A percentile compares a stretch with the other conserved stretches of the same genome.
These are phyloP conservation scores for Tuber magnatum DNA, from an alignment of 495 filamentous ascomycete genomes.

Conservation along the genomic window DNA sequence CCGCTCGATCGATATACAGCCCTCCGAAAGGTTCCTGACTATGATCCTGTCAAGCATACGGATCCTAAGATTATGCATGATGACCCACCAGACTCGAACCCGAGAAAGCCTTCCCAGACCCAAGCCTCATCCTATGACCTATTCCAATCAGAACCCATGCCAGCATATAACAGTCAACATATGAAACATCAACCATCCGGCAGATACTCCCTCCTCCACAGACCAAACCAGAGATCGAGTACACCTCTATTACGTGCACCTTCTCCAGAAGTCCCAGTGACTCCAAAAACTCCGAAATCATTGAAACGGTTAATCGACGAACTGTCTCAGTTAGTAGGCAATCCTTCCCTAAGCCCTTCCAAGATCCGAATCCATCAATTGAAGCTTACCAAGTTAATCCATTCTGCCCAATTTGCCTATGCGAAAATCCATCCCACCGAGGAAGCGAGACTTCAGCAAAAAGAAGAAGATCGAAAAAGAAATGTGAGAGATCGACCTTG, in stretches of 20 bases:
- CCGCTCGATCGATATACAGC: conserved; percentile 4
- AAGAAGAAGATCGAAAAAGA: not conserved
- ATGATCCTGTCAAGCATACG: not conserved
- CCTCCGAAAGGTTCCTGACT: conserved; percentile 2
- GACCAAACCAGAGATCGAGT: too few species aligned
- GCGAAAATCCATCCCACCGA: conserved; percentile 1
- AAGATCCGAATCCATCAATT: not conserved
- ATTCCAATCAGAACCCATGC: too few species aligned
- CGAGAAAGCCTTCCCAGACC: too few species aligned
- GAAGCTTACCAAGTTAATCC: conserved; percentile 7
- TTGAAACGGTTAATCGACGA: not conserved
- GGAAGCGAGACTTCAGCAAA: not conserved
- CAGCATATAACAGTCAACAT: too few species aligned
- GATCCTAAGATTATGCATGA: not conserved
- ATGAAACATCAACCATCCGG: too few species aligned
- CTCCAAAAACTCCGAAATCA: not conserved
- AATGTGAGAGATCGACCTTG: not conserved
- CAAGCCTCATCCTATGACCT: too few species aligned
- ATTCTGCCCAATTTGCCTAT: not conserved
- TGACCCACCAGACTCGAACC: not conserved
- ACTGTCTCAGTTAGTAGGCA: not conserved
- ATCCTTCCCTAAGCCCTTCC: not conserved
- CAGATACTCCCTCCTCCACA: too few species aligned
- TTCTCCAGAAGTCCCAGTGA: not conserved
- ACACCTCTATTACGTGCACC: not conserved